A percentile compares a stretch with the other conserved stretches of the same genome.
These are phyloP conservation scores for Penicillium digitatum DNA, from an alignment of 2,329 filamentous ascomycete genomes.

Conservation along the genomic window DNA sequence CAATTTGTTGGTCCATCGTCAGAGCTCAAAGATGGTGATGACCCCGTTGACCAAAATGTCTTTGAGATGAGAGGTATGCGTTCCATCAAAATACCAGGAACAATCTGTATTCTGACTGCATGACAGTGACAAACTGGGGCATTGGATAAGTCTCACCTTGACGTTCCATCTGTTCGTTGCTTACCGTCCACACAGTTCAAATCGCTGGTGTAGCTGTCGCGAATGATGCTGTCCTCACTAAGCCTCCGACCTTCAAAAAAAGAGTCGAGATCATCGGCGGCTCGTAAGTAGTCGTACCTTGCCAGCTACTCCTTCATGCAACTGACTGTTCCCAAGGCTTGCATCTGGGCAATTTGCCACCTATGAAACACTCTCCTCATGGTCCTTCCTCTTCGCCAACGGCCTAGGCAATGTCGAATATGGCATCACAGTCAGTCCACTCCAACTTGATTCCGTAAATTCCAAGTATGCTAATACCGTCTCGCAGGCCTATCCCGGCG, in stretches of 20 bases:
- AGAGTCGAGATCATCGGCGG: conserved; percentile 47
- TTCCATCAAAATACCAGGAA: neutral
- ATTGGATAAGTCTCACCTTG: conserved; percentile 43
- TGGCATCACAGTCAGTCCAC: conserved; percentile 45
- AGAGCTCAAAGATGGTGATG: conserved; percentile 43
- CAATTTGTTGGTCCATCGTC: conserved; percentile 50
- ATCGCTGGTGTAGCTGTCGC: conserved; percentile 52
- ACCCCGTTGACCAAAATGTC: conserved; percentile 44
- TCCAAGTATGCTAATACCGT: neutral
- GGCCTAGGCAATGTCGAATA: conserved; percentile 59
- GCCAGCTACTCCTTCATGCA: conserved; percentile 31
- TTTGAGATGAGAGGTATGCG: conserved; percentile 52
- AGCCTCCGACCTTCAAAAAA: conserved; percentile 35
- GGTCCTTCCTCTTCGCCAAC: conserved; percentile 53
- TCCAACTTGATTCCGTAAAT: neutral
- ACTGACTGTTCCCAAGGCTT: conserved; percentile 48
- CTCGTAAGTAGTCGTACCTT: conserved; percentile 25
- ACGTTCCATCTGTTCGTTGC: neutral
- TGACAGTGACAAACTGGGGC: conserved; percentile 56
- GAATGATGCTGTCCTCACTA: conserved; percentile 45
- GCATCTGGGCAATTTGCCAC: conserved; percentile 56
- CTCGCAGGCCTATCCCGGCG: conserved; percentile 50
- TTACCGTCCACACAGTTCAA: conserved; percentile 45
- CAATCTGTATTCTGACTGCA: conserved; percentile 2
- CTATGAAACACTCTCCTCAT: conserved; percentile 56